phyloP scores from a whole-genome alignment of 169 alveolate species.

The Plasmodium vivax region DNA sequence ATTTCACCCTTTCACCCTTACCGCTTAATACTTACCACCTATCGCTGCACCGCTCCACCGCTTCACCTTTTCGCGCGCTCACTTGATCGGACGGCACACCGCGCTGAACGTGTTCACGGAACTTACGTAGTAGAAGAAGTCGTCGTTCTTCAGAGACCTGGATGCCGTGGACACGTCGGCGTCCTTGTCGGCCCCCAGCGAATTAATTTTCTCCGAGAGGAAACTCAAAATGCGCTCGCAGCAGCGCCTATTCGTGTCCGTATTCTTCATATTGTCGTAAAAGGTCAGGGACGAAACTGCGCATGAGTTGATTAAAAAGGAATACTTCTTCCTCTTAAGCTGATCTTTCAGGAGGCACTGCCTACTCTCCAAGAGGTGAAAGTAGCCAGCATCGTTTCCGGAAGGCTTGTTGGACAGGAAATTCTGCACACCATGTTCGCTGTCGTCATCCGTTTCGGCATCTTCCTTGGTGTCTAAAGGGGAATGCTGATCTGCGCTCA shows the following conservation, averaged over 20 bases:
- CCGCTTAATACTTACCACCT: neutral
- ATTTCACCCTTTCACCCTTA: neutral
- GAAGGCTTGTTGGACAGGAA: neutral
- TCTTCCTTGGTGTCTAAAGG: neutral
- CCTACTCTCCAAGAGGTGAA: conserved; percentile 32
- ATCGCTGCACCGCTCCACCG: too few relatives aligned
- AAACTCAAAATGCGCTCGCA: conserved; percentile 44
- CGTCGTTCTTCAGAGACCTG: conserved; percentile 29
- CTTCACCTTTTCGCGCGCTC: neutral
- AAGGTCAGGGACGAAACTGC: conserved; percentile 28
- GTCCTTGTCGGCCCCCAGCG: conserved; percentile 25
- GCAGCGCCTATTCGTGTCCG: conserved; percentile 31
- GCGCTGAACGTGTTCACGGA: conserved; percentile 29
- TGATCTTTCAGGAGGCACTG: neutral
- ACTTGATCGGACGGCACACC: conserved; percentile 58
- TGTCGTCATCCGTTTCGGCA: neutral
- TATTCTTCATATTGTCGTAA: conserved; percentile 74
- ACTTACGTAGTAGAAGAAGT: conserved; percentile 43
- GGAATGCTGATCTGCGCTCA: neutral
- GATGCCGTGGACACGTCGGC: conserved; percentile 67
- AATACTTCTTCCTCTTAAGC: neutral
- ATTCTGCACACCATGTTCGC: neutral
- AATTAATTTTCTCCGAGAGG: conserved; percentile 28
- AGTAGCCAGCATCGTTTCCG: conserved; percentile 13
- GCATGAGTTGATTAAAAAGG: conserved; percentile 44